These are phyloP conservation scores for Cinchona pubescens DNA, from an alignment of 257 asterid genomes.

Conservation along the genomic window DNA sequence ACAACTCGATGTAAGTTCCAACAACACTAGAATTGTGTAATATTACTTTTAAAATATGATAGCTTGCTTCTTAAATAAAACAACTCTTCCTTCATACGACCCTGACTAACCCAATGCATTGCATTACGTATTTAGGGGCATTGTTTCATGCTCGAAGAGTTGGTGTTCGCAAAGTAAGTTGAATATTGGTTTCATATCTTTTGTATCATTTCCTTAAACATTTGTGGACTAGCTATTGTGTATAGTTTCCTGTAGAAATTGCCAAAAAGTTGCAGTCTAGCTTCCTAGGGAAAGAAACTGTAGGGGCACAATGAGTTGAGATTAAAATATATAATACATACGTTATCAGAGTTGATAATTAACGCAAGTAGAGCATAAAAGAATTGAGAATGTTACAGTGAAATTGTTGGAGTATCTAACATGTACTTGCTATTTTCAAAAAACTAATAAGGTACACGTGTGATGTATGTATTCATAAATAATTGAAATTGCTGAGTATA, in stretches of 20 bases:
- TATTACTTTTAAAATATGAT: not conserved
- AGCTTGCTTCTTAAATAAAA: no score
- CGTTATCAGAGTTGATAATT: no score
- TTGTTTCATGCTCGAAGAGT: conserved; percentile 40
- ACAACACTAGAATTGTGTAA: no score
- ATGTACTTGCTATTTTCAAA: not conserved
- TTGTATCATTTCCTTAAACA: not conserved
- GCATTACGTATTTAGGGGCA: conserved; percentile 32
- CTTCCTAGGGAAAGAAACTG: not conserved
- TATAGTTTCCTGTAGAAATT: not conserved
- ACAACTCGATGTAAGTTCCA: conserved; percentile 44
- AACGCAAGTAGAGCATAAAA: not conserved
- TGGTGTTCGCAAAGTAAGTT: conserved; percentile 46
- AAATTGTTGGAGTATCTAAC: not conserved
- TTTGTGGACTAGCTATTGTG: not conserved
- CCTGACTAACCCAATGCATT: conserved; percentile 10
- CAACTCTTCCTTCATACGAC: not conserved
- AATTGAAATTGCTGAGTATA: no score
- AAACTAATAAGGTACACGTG: no score
- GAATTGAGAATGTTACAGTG: not conserved
- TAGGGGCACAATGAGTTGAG: not conserved
- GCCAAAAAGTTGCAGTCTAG: not conserved
- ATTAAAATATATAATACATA: no score
- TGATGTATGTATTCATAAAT: no score
- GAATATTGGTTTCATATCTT: not conserved